Evolutionary conservation across 257 asterid genomes (phyloP), one percentile per base, ranked within the genome.

Genomic region (Solanum bukasovii): DNA sequence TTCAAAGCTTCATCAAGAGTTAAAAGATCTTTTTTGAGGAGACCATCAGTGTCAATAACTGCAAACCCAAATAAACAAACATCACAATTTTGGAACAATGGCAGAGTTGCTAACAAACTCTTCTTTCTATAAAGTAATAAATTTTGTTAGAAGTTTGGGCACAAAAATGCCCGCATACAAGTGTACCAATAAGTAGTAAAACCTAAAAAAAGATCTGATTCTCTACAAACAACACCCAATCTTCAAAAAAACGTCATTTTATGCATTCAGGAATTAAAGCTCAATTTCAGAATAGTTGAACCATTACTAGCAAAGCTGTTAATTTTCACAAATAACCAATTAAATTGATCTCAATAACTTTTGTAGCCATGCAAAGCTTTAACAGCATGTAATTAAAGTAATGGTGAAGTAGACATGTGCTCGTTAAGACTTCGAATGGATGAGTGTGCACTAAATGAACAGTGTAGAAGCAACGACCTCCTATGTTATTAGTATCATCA

Each of bases 1-100:
- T 90, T 96, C 89, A 94, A 87, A 83, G 99, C 99, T 93, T 97
- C 99, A 87, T 97, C 99, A 88, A 97, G 92, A 68, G 99, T 97
- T 71, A 97, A 94, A 89, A 95, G 89, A 91, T 97, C 99, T 91
- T 93, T 96, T 73, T 94, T 94, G 31, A 97, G 95, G 89, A 97
- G 99, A 29, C 93, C 88, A 89, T 97, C 97, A 88, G 99, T 96
- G 86, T 97, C 98, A 90, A 97, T 93, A 92, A 91, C 99, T 97
- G 98, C 94, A 92, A 71, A 78, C n/a, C 67, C 35, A 83, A 68
- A 67, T 81, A 42, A 42, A 63, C 31, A 72, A 81, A 34, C 61
- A 67, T 88, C 79, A 83, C 33, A 23, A 33, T 52, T 84, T 31
- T 31, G 42, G 42, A 81, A 81, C 68, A 29, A 33, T 49, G 70